Evolutionary conservation across 768 basidiomycete species (phyloP).

Genomic region (Psilocybe tampanensis): DNA sequence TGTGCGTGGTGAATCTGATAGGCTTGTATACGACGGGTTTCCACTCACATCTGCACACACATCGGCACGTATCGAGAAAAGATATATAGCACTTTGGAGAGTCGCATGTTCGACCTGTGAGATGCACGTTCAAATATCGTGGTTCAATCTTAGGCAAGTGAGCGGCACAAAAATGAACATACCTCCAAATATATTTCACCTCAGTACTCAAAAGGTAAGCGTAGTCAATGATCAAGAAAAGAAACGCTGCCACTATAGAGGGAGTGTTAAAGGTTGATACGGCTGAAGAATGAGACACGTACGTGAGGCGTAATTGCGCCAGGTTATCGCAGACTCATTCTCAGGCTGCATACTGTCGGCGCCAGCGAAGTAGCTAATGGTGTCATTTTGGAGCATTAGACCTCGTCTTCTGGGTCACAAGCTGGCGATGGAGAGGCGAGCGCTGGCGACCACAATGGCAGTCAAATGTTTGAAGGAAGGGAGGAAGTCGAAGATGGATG

Average conservation of each 20-base stretch:
- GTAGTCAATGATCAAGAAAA: not conserved
- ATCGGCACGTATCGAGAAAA: slow-evolving; percentile 7
- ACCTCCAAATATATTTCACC: slow-evolving; percentile 7
- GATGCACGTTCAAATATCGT: too few species aligned
- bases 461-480: too few species aligned
- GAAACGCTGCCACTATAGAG: not conserved
- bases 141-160: not conserved
- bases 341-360: too few species aligned
- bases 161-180: not conserved
- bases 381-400: too few species aligned
- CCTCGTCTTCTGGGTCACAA: too few species aligned
- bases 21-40: not conserved
- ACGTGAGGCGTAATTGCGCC: slow-evolving; percentile 7
- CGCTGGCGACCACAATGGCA: too few species aligned
- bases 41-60: slow-evolving; percentile 1
- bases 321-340: too few species aligned
- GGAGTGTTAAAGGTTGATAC: not conserved
- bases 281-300: not conserved
- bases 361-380: too few species aligned
- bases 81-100: slow-evolving; percentile 3
- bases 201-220: not conserved
- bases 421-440: too few species aligned
- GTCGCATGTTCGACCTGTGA: not conserved
- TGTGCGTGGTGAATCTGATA: too few species aligned
- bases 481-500: too few species aligned